These are phyloP conservation scores for Dendrobium catenatum DNA, from an alignment of 106 monocot species.

Conservation along the genomic window DNA sequence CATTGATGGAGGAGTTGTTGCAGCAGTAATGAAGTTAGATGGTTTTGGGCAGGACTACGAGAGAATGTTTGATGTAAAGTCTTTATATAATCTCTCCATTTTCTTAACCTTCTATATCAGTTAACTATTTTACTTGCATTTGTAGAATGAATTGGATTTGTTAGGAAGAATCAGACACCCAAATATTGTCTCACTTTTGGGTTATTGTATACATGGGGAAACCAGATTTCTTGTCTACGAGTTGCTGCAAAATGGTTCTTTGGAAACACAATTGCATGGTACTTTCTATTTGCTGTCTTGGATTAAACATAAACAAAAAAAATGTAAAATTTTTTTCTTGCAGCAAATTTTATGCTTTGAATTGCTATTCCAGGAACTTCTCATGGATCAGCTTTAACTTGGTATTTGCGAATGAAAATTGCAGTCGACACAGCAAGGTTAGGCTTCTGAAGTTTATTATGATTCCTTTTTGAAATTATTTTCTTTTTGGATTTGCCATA, in stretches of 20 bases:
- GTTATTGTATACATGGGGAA: constrained; percentile 56
- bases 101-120: not conserved
- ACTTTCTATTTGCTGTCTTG: not conserved
- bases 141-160: constrained; percentile 87
- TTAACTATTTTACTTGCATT: not conserved
- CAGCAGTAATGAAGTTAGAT: constrained; percentile 74
- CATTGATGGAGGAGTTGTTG: constrained; percentile 44
- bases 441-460: not conserved
- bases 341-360: not conserved
- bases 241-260: constrained; percentile 84
- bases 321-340: not conserved
- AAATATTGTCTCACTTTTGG: constrained; percentile 80
- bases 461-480: not conserved
- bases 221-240: constrained; percentile 74
- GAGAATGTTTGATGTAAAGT: constrained; percentile 73
- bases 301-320: not conserved
- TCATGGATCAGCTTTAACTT: constrained; percentile 60
- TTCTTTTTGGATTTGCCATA: not conserved
- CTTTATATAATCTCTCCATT: too few relatives aligned
- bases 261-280: constrained; percentile 85
- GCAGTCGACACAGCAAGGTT: constrained; percentile 91
- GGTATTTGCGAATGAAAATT: constrained; percentile 93
- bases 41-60: constrained; percentile 34
- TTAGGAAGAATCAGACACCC: constrained; percentile 72
- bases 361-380: constrained; percentile 36